A percentile compares a stretch with the other conserved stretches of the same genome.
Evolutionary conservation across 2,329 filamentous ascomycete genomes (phyloP).

Genomic region (Fusarium sp.): DNA sequence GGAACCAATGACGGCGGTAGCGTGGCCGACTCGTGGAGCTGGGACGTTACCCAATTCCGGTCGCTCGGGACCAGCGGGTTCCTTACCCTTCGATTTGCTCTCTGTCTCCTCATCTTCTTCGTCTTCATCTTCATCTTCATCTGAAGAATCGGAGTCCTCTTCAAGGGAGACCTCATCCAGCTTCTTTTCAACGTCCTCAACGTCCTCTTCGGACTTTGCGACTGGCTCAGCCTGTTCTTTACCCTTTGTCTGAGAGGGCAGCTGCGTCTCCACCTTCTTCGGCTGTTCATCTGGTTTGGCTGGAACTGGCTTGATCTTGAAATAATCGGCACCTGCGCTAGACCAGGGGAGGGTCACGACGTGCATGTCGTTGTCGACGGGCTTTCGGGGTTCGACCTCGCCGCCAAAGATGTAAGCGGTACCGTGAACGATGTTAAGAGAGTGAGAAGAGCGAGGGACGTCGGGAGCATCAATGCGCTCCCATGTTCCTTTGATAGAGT

Average conservation of each 20-base stretch:
- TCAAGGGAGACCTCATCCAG: slow-evolving; percentile 58
- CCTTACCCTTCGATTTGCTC: slow-evolving; percentile 57
- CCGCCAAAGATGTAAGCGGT: slow-evolving; percentile 80
- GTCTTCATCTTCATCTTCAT: slow-evolving; percentile 33
- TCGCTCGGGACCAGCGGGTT: slow-evolving; percentile 45
- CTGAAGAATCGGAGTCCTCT: slow-evolving; percentile 38
- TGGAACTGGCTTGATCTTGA: slow-evolving; percentile 63
- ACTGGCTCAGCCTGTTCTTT: slow-evolving; percentile 42
- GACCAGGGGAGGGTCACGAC: slow-evolving; percentile 70
- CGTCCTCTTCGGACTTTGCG: slow-evolving; percentile 30
- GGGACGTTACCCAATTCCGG: slow-evolving; percentile 64
- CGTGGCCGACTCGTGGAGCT: slow-evolving; percentile 77
- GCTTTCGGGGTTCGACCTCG: slow-evolving; percentile 73
- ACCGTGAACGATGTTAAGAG: slow-evolving; percentile 69
- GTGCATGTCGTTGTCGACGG: slow-evolving; percentile 80
- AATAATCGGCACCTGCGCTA: slow-evolving; percentile 70
- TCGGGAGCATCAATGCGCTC: slow-evolving; percentile 66
- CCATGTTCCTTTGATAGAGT: slow-evolving; percentile 68
- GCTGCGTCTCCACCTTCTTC: slow-evolving; percentile 28
- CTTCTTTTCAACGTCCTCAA: slow-evolving; percentile 48
- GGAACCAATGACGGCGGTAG: slow-evolving; percentile 74
- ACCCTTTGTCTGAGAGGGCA: slow-evolving; percentile 17
- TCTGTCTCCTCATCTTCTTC: slow-evolving; percentile 12
- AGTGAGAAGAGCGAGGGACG: slow-evolving; percentile 80
- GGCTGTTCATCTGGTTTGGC: slow-evolving; percentile 50